Base-by-base conservation (phyloP, 148 eudicot genomes). In the Heliamphora exappendiculata region DNA sequence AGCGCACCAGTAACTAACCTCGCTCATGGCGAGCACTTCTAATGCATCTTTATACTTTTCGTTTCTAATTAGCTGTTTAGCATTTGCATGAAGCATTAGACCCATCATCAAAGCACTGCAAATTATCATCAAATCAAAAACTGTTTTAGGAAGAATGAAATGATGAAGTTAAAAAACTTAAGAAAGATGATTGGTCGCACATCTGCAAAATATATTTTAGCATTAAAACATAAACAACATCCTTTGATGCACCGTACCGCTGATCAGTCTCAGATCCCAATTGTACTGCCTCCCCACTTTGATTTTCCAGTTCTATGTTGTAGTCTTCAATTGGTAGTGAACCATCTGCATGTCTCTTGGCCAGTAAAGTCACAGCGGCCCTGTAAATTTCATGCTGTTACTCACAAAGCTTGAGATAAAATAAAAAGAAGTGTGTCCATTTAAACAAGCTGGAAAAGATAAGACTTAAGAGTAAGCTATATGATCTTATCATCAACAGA, bases 61-160 rank as follows among this genome's bases (percentile, higher is more conserved):
- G 5, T 13, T 71, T 69, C 77, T 81, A n/a, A 92, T 76, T 41
- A 95, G 83, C 51, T 82, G 82, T 76, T 89, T 95, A 45, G 91
- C 97, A 74, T 87, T 92, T 50, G 91, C 78, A 78, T 95, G 98
- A 74, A 95, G 88, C 97, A 92, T 92, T 45, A 95, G 88, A 62
- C 98, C 98, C 94, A 86, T 92, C 98, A 95, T 95, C 55, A 92
- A 82, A 37, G 97, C 96, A 80, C 97, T 93, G 84, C 47, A 84
- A 76, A 78, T 62, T 64, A 62, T 24, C 74, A 78, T 41, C 20
- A 67, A 75, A 70, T 34, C 24, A 73, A 75, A 20, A 59, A 37
- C 24, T 62, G 39, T 72, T 42, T 33, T 41, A 1, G 16, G 20
- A 34, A 45, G 28, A 78, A 47, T 20, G 13, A 39, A 26, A 31